A percentile compares a stretch with the other conserved stretches of the same genome.
phyloP scores from a whole-genome alignment of 2,329 filamentous ascomycete species.

The Apiospora rasikravindrae region DNA sequence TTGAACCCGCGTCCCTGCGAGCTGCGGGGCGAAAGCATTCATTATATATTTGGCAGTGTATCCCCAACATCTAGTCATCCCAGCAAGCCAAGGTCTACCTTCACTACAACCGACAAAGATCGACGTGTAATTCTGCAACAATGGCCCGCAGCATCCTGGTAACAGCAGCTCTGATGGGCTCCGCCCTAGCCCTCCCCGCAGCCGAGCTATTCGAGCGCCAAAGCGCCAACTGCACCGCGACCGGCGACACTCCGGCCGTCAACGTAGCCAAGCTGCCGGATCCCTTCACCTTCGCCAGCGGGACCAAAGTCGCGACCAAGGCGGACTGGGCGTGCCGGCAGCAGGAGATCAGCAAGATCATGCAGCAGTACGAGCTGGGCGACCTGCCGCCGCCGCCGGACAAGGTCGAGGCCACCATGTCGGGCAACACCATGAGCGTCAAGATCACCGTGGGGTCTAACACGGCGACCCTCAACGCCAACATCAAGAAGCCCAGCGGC shows the following conservation, averaged over 20 bases:
- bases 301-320: constrained; percentile 50
- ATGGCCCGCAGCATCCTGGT: constrained; percentile 25
- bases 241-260: constrained; percentile 42
- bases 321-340: constrained; percentile 54
- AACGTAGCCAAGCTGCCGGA: constrained; percentile 48
- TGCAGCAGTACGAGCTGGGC: constrained; percentile 59
- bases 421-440: constrained; percentile 49
- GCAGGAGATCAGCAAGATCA: constrained; percentile 51
- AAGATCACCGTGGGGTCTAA: constrained; percentile 50
- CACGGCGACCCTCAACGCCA: constrained; percentile 50
- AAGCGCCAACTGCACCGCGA: constrained; percentile 42
- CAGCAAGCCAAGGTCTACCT: not conserved
- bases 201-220: constrained; percentile 44
- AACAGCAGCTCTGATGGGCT: constrained; percentile 39
- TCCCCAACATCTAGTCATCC: not conserved
- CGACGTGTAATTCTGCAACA: not conserved
- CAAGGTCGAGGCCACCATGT: constrained; percentile 50
- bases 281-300: constrained; percentile 52
- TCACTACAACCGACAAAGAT: not conserved
- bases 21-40: not conserved
- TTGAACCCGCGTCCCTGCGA: not conserved
- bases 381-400: constrained; percentile 52
- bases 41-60: not conserved
- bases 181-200: constrained; percentile 41
- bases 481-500: constrained; percentile 49